phyloP scores from a whole-genome alignment of 2,329 filamentous ascomycete species.

The Fusarium setosum region DNA sequence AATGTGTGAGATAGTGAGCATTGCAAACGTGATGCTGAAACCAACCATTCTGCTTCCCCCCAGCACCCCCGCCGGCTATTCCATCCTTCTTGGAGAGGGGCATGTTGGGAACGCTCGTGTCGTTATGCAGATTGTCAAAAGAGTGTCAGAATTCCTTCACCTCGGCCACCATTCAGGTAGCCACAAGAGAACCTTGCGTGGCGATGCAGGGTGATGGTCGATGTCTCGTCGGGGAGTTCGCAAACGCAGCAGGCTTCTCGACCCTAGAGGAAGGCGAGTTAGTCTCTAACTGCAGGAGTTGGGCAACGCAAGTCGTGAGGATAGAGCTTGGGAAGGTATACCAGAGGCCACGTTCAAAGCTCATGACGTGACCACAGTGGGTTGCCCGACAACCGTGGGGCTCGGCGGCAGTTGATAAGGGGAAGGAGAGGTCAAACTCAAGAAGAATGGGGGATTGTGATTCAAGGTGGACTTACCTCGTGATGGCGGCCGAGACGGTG shows the following conservation, averaged over 20 bases:
- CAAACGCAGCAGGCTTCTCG: slow-evolving; percentile 26
- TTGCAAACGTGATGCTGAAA: slow-evolving; percentile 5
- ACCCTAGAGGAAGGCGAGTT: slow-evolving; percentile 20
- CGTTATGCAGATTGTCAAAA: slow-evolving; percentile 39
- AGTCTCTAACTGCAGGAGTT: slow-evolving; percentile 5
- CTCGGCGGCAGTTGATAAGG: slow-evolving; percentile 20
- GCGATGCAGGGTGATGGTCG: slow-evolving; percentile 23
- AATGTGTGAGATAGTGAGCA: slow-evolving; percentile 17
- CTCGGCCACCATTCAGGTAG: slow-evolving; percentile 42
- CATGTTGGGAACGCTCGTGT: slow-evolving; percentile 46
- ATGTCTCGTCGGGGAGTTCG: slow-evolving; percentile 22
- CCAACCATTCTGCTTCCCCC: slow-evolving; percentile 53
- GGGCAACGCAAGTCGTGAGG: background rate
- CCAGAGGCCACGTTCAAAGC: slow-evolving; percentile 33
- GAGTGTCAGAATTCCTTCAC: slow-evolving; percentile 32
- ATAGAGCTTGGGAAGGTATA: slow-evolving; percentile 13
- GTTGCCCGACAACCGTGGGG: slow-evolving; percentile 26
- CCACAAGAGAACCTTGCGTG: slow-evolving; percentile 28
- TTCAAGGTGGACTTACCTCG: slow-evolving; percentile 33
- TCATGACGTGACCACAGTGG: slow-evolving; percentile 40
- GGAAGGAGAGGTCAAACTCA: slow-evolving; percentile 7
- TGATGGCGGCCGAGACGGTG: slow-evolving; percentile 14
- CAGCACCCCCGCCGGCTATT: slow-evolving; percentile 45
- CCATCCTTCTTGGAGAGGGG: slow-evolving; percentile 54
- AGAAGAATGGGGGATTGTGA: slow-evolving; percentile 8